Base-by-base conservation (phyloP, 441 rosid species). In the Manihot esculenta region DNA sequence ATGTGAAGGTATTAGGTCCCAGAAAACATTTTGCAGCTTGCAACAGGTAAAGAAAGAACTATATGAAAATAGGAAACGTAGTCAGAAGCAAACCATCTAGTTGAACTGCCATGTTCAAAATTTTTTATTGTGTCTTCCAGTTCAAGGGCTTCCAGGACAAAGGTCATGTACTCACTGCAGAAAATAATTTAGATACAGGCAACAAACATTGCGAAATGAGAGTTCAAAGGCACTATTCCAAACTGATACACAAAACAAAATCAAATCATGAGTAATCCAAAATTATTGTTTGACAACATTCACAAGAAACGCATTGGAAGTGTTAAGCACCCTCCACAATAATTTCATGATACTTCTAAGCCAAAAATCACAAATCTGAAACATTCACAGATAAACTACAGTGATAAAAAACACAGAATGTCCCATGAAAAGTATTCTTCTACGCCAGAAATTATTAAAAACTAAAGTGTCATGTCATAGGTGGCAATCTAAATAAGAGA, bases 91-190 rank as follows among this genome's bases (percentile, higher is more conserved):
- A 77, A 93, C 99, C 99, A 96, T 87, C 98, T 97, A 70, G 92
- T 93, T 66, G 93, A 84, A 79, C 77, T 82, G 78, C 92, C 78
- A 0, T 89, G 91, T 67, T 90, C 99, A 77, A 83, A 86, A 73
- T 88, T 96, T 81, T 85, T 93, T 83, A 96, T 84, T 48, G 92
- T 88, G 77, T 96, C 99, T 87, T 96, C 98, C 72, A 96, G 86
- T 81, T 87, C 88, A 75, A 96, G 92, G 6, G 98, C 99, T 82
- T 96, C 89, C 56, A 81, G 71, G 72, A 96, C 91, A 73, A 75
- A 96, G 10, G 88, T 87, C 88, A 93, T 85, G 74, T 93, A 96
- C 82, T 93, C 97, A 69, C 97, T 93, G 85, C 84, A 83, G 72
- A 71, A 56, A 77, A 24, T 62, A 62, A 66, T 62, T 72, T 65